These are phyloP conservation scores for Thelephora terrestris DNA, from an alignment of 1,284 basidiomycete species.

Conservation along the genomic window DNA sequence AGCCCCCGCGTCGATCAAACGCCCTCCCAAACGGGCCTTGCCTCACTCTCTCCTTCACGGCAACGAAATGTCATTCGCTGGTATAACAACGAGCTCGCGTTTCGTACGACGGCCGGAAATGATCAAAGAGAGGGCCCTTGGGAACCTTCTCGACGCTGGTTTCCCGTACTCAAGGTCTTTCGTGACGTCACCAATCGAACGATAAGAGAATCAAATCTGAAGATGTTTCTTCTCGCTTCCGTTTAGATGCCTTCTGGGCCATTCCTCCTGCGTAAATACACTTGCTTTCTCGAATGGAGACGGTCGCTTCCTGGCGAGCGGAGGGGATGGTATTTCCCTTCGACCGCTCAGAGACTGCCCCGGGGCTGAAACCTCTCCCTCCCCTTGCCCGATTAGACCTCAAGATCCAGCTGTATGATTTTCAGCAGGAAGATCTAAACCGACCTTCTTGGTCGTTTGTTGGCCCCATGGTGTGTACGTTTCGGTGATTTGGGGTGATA, in stretches of 20 bases:
- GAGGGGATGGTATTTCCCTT: constrained; percentile 51
- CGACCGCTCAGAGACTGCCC: not conserved
- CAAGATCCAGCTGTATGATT: constrained; percentile 55
- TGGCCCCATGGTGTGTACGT: constrained; percentile 38
- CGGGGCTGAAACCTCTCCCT: not conserved
- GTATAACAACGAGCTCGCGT: too few relatives aligned
- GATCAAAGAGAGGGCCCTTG: not conserved
- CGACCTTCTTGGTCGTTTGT: constrained; percentile 35
- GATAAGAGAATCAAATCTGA: not conserved
- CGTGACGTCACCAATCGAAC: not conserved
- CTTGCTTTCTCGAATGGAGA: constrained; percentile 51
- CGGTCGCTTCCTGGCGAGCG: constrained; percentile 64
- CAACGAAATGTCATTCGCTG: too few relatives aligned
- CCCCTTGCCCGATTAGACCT: constrained; percentile 35
- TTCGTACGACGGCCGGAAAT: not conserved
- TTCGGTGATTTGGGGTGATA: not conserved
- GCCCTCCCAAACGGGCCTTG: too few relatives aligned
- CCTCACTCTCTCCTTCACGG: too few relatives aligned
- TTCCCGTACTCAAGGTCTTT: constrained; percentile 37
- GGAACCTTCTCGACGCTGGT: constrained; percentile 20
- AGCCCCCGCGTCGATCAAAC: too few relatives aligned
- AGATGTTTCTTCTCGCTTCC: not conserved
- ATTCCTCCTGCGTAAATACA: constrained; percentile 64
- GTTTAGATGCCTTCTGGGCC: constrained; percentile 44
- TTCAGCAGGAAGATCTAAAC: constrained; percentile 49